phyloP scores from a whole-genome alignment of 306 rosid species.

The Sphenostylis stenocarpa region DNA sequence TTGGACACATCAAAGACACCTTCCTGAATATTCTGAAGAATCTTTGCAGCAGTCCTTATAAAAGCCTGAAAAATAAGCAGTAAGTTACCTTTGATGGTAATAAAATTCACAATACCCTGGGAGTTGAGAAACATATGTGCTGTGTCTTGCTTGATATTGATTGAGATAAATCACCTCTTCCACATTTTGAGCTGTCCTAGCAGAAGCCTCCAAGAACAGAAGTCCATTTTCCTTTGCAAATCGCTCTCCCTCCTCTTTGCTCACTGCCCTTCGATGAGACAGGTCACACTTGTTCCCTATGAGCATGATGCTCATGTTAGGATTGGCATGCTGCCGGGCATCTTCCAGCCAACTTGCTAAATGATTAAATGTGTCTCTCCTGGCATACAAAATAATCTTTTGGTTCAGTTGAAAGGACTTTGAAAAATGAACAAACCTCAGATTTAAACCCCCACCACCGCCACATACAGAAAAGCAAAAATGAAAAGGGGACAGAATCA shows the following conservation, averaged over 20 bases:
- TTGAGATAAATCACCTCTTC: constrained; percentile 71
- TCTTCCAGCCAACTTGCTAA: constrained; percentile 97
- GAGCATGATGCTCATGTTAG: constrained; percentile 94
- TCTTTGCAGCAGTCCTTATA: constrained; percentile 82
- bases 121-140: not conserved
- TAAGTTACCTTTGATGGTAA: constrained; percentile 13
- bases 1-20: constrained; percentile 91
- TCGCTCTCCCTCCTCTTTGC: constrained; percentile 97
- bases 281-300: constrained; percentile 91
- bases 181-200: constrained; percentile 91
- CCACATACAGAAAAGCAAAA: not conserved
- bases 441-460: not conserved
- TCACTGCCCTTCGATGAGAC: constrained; percentile 88
- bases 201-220: constrained; percentile 93
- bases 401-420: constrained; percentile 4
- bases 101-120: not conserved
- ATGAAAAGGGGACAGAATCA: not conserved
- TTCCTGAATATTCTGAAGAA: constrained; percentile 89
- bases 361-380: constrained; percentile 88
- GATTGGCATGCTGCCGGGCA: constrained; percentile 97
- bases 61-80: constrained; percentile 64
- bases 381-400: constrained; percentile 32
- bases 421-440: constrained; percentile 8
- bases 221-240: constrained; percentile 97
- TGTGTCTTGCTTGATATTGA: not conserved